Evolutionary conservation across 345 rosid species (phyloP).

Genomic region (Euphorbia tirucalli): DNA sequence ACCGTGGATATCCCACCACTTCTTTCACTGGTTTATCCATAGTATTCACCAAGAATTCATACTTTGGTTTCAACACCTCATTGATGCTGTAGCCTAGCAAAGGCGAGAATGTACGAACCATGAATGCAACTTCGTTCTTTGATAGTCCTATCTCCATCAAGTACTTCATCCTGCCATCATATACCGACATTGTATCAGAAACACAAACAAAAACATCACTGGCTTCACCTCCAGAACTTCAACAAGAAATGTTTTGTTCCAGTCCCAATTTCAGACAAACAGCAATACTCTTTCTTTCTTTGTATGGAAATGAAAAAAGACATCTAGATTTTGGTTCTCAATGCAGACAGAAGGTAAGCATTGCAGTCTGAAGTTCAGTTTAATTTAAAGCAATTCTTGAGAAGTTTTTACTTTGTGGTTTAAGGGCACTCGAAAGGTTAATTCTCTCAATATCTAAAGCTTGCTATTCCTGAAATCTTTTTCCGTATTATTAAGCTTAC

Average conservation of each 20-base stretch:
- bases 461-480: neutral
- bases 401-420: neutral
- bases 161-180: constrained; percentile 59
- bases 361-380: neutral
- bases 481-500: neutral
- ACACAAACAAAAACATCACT: neutral
- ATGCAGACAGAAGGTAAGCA: too few relatives aligned
- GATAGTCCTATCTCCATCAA: constrained; percentile 64
- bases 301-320: too few relatives aligned
- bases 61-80: constrained; percentile 70
- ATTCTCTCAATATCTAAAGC: neutral
- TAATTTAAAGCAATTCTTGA: neutral
- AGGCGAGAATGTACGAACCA: constrained; percentile 83
- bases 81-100: constrained; percentile 80
- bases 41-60: constrained; percentile 56
- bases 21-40: constrained; percentile 67
- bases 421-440: neutral
- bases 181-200: neutral
- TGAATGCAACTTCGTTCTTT: constrained; percentile 56
- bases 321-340: neutral
- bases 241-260: neutral
- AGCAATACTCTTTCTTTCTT: too few relatives aligned
- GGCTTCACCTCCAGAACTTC: neutral
- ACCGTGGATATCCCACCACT: constrained; percentile 72
- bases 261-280: neutral